Base-by-base conservation (phyloP, 495 filamentous ascomycete genomes). In the Trichoderma asperelloides region DNA sequence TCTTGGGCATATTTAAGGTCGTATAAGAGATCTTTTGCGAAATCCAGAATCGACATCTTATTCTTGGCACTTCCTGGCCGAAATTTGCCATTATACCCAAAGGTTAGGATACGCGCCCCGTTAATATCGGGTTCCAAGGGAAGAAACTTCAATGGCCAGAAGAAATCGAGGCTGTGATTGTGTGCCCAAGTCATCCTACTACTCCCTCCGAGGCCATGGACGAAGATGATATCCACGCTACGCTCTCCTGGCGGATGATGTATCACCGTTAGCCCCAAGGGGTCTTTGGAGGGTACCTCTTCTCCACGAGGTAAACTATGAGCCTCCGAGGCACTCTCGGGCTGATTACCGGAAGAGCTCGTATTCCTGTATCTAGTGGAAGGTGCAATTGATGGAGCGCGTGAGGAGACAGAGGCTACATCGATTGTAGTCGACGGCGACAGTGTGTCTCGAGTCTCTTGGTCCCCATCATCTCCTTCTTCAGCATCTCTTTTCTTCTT, bases 1-100 rank as follows among this genome's bases (percentile, higher is more conserved):
- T 77, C 70, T 40, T 74, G 71, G 8, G 68, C 71, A 67, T 70
- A 71, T 41, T 74, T 75, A 62, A 79, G 62, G n/a, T 74, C 74
- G 60, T 66, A 74, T 25, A 79, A 66, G 5, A 79, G 70, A 41
- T 75, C 74, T 37, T 75, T 77, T n/a, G 76, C 77, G 69, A 80
- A 79, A 62, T 80, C 78, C 25, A 69, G 66, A 12, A 80, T 68
- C 25, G 68, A 65, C 18, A n/a, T 57, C 5, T 57, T n/a, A 18
- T 57, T 27, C 18, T n/a, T 21, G 16, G 6, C 18, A 57, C 39
- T 40, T 40, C 6, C 39, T 45, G 69, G 74, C 9, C 63, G 65
- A 21, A 66, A 65, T 13, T 67, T 67, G 0, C 71, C 70, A 71
- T 80, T 74, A 67, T 80, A 80, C 2, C 78, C 78, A 60, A 76